Evolutionary conservation across 2,329 filamentous ascomycete genomes (phyloP), one percentile per base, ranked within the genome.

Genomic region (Ramularia endophylla): DNA sequence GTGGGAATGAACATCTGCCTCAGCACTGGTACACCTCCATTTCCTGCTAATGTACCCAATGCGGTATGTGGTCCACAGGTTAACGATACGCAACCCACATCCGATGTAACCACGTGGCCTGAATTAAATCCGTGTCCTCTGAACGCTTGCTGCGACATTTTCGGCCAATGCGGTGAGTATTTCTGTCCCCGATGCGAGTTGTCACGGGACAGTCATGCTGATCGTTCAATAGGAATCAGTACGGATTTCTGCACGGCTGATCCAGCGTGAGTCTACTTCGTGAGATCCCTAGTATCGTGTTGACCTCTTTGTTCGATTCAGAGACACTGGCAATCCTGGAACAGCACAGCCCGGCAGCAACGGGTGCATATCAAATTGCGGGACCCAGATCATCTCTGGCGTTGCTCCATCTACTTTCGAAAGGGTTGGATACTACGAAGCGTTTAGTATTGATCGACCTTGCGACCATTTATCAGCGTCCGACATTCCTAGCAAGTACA

Each of bases 131-230:
- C 51, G 2, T 63, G 59, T 38, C 64, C 62, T 3, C 53, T 68
- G 4, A 68, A 68, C 33, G 64, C 62, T 2, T 71, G 67, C 49
- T 71, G 68, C 50, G 59, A 67, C 41, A 56, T 60, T 30, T 70
- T 67, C 58, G 72, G 71, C 0, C 60, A 68, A 36, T 75, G 72
- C 17, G 72, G 72, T 4, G 61, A 61, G n/a, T n/a, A n/a, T n/a
- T n/a, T n/a, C n/a, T n/a, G n/a, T n/a, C n/a, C n/a, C n/a, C n/a
- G n/a, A n/a, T n/a, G n/a, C n/a, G n/a, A n/a, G n/a, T n/a, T n/a
- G n/a, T n/a, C n/a, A n/a, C n/a, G n/a, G n/a, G n/a, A n/a, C n/a
- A n/a, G n/a, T n/a, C n/a, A n/a, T n/a, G n/a, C n/a, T n/a, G n/a
- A n/a, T n/a, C n/a, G n/a, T n/a, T n/a, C n/a, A n/a, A n/a, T n/a